Evolutionary conservation across 306 rosid species (phyloP), one percentile per base, ranked within the genome.

Genomic region (Gillenia trifoliata): DNA sequence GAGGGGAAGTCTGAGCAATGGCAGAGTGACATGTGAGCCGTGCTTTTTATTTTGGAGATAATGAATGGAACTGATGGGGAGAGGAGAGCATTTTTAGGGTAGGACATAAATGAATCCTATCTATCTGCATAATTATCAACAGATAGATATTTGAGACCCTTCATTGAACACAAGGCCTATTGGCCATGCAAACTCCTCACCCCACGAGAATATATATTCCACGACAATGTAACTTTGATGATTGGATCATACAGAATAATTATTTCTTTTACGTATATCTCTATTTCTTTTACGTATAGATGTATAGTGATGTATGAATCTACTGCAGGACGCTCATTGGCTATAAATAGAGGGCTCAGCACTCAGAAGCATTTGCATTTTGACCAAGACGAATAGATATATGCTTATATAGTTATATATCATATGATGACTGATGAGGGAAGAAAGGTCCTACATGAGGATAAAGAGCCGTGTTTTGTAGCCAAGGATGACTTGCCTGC

Each of bases 401-500:
- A 56, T n/a, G 28, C 15, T 22, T 7, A 8, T n/a, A n/a, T n/a
- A n/a, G n/a, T n/a, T n/a, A n/a, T n/a, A n/a, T n/a, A 33, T 34
- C 22, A 38, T 38, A 36, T 26, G n/a, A 10, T 10, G 4, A 26
- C 8, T 13, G 47, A 50, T 11, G 28, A 67, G n/a, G 80, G 84
- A 86, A 83, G 88, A 55, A 41, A 76, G 77, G 84, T 83, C 78
- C 80, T 71, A 47, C 86, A 81, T 81, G 90, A 85, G 86, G 85
- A 67, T 81, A 11, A 62, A 84, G 90, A 79, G 88, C 74, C 86
- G 71, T 62, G 90, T 83, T 76, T 72, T 79, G 83, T 86, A 86
- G 90, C 90, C 88, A 86, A 84, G 90, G 86, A 86, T 86, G 90
- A 84, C 86, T 84, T 81, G 90, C 88, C 90, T 84, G 85, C 67